Percentiles rank a stretch among this genome's conserved stretches.
phyloP scores from a whole-genome alignment of 768 basidiomycete species.

The Cytidiella melzeri region DNA sequence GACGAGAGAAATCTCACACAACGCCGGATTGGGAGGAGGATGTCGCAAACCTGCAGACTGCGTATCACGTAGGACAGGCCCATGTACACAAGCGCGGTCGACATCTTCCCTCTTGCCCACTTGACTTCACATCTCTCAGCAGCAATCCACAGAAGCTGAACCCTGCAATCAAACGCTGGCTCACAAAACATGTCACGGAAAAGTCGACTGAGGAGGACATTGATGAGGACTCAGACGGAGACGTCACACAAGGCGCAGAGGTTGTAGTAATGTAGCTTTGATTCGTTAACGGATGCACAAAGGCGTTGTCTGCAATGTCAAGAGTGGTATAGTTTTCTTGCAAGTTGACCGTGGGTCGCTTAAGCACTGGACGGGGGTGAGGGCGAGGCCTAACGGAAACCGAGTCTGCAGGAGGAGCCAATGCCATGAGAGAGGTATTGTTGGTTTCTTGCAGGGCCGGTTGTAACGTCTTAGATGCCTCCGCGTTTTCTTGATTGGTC shows the following conservation, averaged over 20 bases:
- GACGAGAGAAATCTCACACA: constrained; percentile 2
- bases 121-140: not conserved
- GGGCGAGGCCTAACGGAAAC: no score
- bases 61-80: not conserved
- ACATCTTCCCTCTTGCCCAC: not conserved
- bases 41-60: not conserved
- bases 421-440: no score
- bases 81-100: not conserved
- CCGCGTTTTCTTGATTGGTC: not conserved
- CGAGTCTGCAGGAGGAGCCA: no score
- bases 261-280: not conserved
- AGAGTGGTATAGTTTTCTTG: no score
- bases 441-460: no score
- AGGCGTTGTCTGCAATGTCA: no score
- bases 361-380: no score
- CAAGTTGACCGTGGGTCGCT: no score
- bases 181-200: not conserved
- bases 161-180: not conserved
- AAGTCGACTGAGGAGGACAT: not conserved
- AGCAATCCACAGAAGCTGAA: not conserved
- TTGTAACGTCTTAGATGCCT: no score
- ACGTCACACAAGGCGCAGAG: not conserved
- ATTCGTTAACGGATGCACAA: no score
- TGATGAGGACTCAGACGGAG: not conserved
- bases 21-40: not conserved